Evolutionary conservation across 805 yeast genomes (phyloP).

Genomic region (Schizosaccharomyces japonicus): DNA sequence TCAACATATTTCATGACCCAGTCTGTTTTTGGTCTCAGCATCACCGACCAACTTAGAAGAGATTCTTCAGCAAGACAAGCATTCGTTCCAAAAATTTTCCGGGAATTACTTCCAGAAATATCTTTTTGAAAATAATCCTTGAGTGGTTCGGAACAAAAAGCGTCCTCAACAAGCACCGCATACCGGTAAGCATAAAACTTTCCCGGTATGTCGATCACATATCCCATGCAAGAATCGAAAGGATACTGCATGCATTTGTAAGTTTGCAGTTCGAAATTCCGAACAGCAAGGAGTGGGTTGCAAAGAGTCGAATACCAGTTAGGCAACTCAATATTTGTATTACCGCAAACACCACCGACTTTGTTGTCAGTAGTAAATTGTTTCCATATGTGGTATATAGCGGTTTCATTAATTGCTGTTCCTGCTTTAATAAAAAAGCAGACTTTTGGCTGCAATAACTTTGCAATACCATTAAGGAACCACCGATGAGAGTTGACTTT

Average conservation of each 20-base stretch:
- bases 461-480: conserved; percentile 85
- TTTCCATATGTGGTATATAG: conserved; percentile 76
- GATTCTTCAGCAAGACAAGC: conserved; percentile 96
- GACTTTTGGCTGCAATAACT: conserved; percentile 56
- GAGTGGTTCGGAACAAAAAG: conserved; percentile 60
- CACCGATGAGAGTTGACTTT: conserved; percentile 91
- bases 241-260: conserved; percentile 90
- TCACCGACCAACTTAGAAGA: conserved; percentile 79
- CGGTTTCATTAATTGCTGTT: conserved; percentile 65
- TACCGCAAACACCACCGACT: conserved; percentile 97
- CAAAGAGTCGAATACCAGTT: conserved; percentile 27
- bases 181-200: conserved; percentile 89
- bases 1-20: conserved; percentile 73
- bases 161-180: conserved; percentile 42
- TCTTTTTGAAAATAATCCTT: conserved; percentile 86
- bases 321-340: conserved; percentile 71
- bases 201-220: conserved; percentile 83
- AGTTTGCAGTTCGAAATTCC: conserved; percentile 88
- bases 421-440: conserved; percentile 82
- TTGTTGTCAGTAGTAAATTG: conserved; percentile 49
- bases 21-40: conserved; percentile 50
- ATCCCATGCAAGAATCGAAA: conserved; percentile 83
- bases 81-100: conserved; percentile 75
- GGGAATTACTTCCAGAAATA: conserved; percentile 40
- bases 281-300: conserved; percentile 87